A percentile compares a stretch with the other conserved stretches of the same genome.
Conservation (phyloP, 148 eudicot genomes). For the Beta vulgaris region DNA sequence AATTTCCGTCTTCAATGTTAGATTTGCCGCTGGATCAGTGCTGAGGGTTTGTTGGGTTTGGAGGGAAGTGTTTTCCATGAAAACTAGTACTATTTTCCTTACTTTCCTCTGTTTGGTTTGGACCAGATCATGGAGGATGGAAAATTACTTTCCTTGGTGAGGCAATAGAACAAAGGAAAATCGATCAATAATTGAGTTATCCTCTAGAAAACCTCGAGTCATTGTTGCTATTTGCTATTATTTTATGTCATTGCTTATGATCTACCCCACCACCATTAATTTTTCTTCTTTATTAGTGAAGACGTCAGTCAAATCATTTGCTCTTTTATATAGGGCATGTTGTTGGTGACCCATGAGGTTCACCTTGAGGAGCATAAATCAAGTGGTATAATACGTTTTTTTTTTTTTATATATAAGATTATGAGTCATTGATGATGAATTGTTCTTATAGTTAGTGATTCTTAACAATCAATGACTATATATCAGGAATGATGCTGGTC, state of each 20-base stretch:
- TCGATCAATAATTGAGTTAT: too few species aligned
- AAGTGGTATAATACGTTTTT: not conserved
- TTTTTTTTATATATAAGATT: not conserved
- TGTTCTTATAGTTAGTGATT: not conserved
- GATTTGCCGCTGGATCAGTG: not conserved
- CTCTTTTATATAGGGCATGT: not conserved
- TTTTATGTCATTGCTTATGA: not conserved
- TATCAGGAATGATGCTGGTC: not conserved
- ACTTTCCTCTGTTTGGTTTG: too few species aligned
- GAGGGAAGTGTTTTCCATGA: too few species aligned
- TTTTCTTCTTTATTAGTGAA: too few species aligned
- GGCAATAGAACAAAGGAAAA: too few species aligned
- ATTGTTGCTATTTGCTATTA: not conserved
- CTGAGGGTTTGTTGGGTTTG: too few species aligned
- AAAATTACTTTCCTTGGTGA: too few species aligned
- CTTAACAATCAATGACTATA: not conserved
- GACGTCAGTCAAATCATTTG: too few species aligned
- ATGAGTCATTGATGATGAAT: not conserved
- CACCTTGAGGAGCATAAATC: not conserved
- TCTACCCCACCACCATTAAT: too few species aligned
- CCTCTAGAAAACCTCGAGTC: not conserved
- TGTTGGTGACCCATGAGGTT: not conserved
- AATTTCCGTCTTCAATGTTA: not conserved
- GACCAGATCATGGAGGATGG: too few species aligned
- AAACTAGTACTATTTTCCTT: too few species aligned